Base-by-base conservation (phyloP, 2,329 filamentous ascomycete species). In the Blastomyces percursus region DNA sequence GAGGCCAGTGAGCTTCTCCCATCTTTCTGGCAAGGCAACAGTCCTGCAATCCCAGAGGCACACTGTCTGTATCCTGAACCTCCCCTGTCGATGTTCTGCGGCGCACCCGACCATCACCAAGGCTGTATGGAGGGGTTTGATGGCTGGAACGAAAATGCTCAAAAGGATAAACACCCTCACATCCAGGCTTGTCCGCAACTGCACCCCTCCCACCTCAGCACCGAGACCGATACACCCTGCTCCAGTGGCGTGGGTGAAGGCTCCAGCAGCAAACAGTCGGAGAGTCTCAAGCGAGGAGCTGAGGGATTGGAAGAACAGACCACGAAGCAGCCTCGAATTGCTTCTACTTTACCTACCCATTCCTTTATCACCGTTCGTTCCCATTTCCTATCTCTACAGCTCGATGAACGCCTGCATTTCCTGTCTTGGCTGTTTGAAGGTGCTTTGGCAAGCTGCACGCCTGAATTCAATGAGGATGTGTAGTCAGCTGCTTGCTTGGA, bases 81-180 rank as follows among this genome's bases (percentile, higher is more conserved):
- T 59, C 55, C 61, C 27, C 61, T 51, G 30, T 62, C 42, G 27
- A 62, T 62, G 44, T 62, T 62, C 55, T 52, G n/a, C 16, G 38
- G 58, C 11, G 40, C 40, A 32, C 40, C 52, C 40, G 16, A 58
- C 40, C 38, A 21, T 58, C 60, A 21, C 1, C 52, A 46, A 50
- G 35, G 19, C 30, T 46, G 9, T 38, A 24, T 38, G 24, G 38
- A 56, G 42, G 11, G 52, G 21, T 14, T 51, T 24, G 9, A 19
- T n/a, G 24, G 19, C 48, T 51, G 48, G n/a, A 24, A 24, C 27
- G 21, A 14, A 6, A 27, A 51, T 51, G 7, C n/a, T 24, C 48
- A 24, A 19, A 51, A 3, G 3, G 48, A 51, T 7, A 7, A 24
- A 8, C 6, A 27, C 48, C n/a, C 24, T 24, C 21, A 51, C n/a